Conservation (phyloP, 345 rosid genomes). For the Populus nigra region DNA sequence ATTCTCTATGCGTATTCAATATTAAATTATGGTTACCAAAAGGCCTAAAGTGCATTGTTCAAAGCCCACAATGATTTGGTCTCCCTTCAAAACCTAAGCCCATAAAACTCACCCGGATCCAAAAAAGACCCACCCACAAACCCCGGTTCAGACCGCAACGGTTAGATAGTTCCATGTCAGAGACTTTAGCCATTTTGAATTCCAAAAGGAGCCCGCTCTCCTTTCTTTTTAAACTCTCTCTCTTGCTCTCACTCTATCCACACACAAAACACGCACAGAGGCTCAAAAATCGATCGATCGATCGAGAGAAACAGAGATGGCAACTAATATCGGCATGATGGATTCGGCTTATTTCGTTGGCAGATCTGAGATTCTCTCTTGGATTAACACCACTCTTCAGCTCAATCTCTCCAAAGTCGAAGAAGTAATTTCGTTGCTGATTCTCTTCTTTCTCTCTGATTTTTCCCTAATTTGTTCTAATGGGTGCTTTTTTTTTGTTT, state of each 20-base stretch:
- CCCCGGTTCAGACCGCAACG: not conserved
- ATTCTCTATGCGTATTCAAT: too few relatives aligned
- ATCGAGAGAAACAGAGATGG: conserved; percentile 35
- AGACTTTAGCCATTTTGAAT: conserved; percentile 14
- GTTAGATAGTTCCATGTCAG: not conserved
- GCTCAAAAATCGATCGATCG: not conserved
- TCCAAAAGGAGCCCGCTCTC: conserved; percentile 41
- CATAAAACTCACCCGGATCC: too few relatives aligned
- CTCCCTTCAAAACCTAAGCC: not conserved
- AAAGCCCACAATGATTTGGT: not conserved
- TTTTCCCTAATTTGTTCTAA: not conserved
- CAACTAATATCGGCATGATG: conserved; percentile 90
- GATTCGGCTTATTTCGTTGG: conserved; percentile 90
- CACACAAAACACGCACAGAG: not conserved
- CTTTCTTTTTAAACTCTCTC: conserved; percentile 29
- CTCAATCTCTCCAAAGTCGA: conserved; percentile 95
- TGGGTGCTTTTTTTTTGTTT: not conserved
- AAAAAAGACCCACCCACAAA: not conserved
- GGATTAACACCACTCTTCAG: conserved; percentile 89
- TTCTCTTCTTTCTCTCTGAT: not conserved
- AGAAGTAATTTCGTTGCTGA: conserved; percentile 49
- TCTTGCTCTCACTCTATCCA: not conserved
- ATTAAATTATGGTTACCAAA: too few relatives aligned
- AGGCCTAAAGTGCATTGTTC: not conserved
- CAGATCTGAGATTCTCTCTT: conserved; percentile 90